Evolutionary conservation across 495 filamentous ascomycete species (phyloP).

Genomic region (Aspergillus leporis): DNA sequence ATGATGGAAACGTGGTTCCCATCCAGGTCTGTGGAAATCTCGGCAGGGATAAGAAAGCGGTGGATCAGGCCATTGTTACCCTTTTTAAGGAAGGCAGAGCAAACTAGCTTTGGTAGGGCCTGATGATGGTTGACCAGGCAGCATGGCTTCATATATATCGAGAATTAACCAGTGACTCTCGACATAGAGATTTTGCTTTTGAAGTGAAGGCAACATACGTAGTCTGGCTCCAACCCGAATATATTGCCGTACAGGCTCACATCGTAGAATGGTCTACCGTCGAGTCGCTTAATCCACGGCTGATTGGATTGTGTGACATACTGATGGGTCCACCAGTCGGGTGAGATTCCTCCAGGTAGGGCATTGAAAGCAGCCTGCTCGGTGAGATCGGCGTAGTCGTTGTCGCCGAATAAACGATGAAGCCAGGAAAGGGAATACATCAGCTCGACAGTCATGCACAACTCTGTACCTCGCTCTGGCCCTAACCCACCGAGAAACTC

Average conservation of each 20-base stretch:
- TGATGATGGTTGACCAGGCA: conserved; percentile 67
- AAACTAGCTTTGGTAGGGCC: conserved; percentile 59
- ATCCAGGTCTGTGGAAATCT: background rate
- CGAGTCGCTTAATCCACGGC: conserved; percentile 45
- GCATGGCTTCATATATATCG: conserved; percentile 40
- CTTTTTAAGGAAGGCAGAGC: conserved; percentile 17
- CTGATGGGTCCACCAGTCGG: conserved; percentile 62
- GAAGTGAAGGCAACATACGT: background rate
- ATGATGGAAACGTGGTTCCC: background rate
- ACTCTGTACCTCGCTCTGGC: conserved; percentile 39
- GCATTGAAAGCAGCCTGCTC: conserved; percentile 63
- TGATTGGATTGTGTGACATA: conserved; percentile 62
- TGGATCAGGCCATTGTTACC: conserved; percentile 21
- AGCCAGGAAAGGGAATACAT: conserved; percentile 43
- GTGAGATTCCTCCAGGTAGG: conserved; percentile 54
- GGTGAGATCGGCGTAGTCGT: conserved; percentile 55
- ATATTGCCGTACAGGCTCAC: conserved; percentile 1
- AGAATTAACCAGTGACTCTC: background rate
- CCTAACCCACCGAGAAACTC: conserved; percentile 34
- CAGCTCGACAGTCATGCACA: conserved; percentile 44
- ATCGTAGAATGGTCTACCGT: conserved; percentile 8
- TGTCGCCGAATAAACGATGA: conserved; percentile 44
- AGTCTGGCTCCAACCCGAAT: conserved; percentile 35
- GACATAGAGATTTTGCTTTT: background rate
- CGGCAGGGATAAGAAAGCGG: conserved; percentile 21